Percentiles rank a stretch among this genome's conserved stretches.
Conservation (phyloP, 2,329 filamentous ascomycete genomes). For the Teratosphaeria destructans region DNA sequence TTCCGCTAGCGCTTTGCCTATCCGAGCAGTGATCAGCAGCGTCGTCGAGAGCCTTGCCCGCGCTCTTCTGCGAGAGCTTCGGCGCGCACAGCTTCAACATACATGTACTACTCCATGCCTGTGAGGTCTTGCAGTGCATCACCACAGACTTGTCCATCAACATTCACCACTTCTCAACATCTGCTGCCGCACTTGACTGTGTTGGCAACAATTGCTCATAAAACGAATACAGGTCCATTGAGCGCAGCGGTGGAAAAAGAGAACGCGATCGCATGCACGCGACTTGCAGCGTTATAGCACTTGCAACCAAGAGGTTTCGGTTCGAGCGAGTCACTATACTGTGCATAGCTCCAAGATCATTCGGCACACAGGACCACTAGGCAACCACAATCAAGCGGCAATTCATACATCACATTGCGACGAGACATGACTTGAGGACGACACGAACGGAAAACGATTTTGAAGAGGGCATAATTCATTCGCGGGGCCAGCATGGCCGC, state of each 20-base stretch:
- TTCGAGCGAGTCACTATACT: neutral
- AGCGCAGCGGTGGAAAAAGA: neutral
- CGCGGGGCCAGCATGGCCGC: conserved; percentile 23
- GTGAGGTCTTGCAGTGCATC: neutral
- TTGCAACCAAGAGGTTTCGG: neutral
- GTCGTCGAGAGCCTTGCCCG: neutral
- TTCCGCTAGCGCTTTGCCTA: neutral
- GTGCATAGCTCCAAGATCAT: neutral
- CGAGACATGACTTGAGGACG: neutral
- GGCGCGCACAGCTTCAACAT: neutral
- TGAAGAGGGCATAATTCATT: neutral
- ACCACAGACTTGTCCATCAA: neutral
- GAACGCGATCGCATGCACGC: neutral
- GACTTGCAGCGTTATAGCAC: neutral
- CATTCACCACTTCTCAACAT: neutral
- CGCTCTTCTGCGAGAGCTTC: neutral
- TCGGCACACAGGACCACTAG: neutral
- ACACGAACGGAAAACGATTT: neutral
- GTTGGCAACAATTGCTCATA: neutral
- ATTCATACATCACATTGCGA: neutral
- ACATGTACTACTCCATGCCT: neutral
- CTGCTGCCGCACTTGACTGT: neutral
- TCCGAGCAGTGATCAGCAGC: neutral
- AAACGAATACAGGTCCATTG: neutral
- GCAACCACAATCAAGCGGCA: neutral